Evolutionary conservation across 164 flowering plant species (phyloP).

Genomic region (Tetrastigma voinierianum): DNA sequence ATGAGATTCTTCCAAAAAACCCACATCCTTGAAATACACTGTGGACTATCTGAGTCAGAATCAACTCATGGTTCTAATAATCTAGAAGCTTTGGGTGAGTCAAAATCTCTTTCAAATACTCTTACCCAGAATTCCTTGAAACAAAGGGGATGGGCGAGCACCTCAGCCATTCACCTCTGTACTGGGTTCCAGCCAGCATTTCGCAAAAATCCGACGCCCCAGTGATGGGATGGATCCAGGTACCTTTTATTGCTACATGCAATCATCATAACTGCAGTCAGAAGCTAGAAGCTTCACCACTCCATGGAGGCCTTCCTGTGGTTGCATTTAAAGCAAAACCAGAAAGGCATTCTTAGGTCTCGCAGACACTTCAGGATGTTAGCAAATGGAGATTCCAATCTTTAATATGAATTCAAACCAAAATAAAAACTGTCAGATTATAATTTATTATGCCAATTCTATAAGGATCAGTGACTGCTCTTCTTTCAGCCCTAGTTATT

Average conservation of each 20-base stretch:
- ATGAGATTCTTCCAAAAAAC: conserved; percentile 15
- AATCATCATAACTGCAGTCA: conserved; percentile 45
- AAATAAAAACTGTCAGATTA: no score
- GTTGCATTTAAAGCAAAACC: no score
- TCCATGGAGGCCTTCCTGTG: conserved; percentile 57
- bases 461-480: no score
- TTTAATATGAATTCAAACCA: no score
- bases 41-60: conserved; percentile 17
- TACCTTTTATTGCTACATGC: conserved; percentile 30
- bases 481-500: no score
- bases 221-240: conserved; percentile 44
- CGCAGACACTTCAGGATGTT: no score
- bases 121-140: conserved; percentile 1
- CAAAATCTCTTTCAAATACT: not conserved
- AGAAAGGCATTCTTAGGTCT: no score
- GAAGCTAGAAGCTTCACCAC: conserved; percentile 22
- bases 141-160: conserved; percentile 56
- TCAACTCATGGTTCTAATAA: conserved; percentile 9
- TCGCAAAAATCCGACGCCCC: conserved; percentile 51
- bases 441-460: no score
- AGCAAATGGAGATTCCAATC: no score
- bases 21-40: conserved; percentile 1
- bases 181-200: conserved; percentile 44
- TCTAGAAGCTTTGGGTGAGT: conserved; percentile 45
- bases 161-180: conserved; percentile 36